phyloP scores from a whole-genome alignment of 306 rosid species.

The Acacia confusa region DNA sequence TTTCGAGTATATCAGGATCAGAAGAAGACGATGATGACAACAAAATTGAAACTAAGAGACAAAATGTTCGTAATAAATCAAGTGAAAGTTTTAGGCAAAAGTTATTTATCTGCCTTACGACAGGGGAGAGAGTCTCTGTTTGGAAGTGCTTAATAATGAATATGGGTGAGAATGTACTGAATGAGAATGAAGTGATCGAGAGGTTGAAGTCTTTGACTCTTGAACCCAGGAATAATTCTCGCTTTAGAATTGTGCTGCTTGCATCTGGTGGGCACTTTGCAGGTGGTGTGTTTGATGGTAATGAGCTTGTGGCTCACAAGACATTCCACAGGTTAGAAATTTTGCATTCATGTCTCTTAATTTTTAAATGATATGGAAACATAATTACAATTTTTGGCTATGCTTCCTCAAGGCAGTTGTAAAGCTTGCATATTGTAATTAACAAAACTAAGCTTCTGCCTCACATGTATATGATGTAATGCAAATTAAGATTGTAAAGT shows the following conservation, averaged over 20 bases:
- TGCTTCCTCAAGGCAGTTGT: slow-evolving; percentile 7
- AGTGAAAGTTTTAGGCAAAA: slow-evolving; percentile 55
- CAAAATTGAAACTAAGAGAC: slow-evolving; percentile 37
- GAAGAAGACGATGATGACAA: slow-evolving; percentile 72
- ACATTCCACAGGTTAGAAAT: slow-evolving; percentile 83
- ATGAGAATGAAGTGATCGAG: slow-evolving; percentile 47
- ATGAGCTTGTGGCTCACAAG: slow-evolving; percentile 76
- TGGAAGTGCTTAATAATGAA: slow-evolving; percentile 80
- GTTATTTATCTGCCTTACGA: slow-evolving; percentile 54
- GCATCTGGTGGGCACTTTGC: slow-evolving; percentile 96
- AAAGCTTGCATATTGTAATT: background rate
- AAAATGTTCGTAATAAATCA: slow-evolving; percentile 32
- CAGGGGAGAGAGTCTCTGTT: slow-evolving; percentile 70
- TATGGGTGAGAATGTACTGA: slow-evolving; percentile 53
- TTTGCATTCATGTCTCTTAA: slow-evolving; percentile 19
- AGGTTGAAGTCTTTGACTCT: slow-evolving; percentile 55
- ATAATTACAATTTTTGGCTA: background rate
- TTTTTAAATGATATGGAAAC: background rate
- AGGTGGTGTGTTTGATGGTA: slow-evolving; percentile 90
- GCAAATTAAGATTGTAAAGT: slow-evolving; percentile 15
- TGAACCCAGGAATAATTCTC: slow-evolving; percentile 69
- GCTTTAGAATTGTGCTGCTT: slow-evolving; percentile 75
- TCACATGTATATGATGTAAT: slow-evolving; percentile 1
- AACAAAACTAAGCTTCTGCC: slow-evolving; percentile 5
- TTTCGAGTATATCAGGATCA: slow-evolving; percentile 95